A percentile compares a stretch with the other conserved stretches of the same genome.
phyloP scores from a whole-genome alignment of 2,329 filamentous ascomycete species.

The Aureobasidium sp. region DNA sequence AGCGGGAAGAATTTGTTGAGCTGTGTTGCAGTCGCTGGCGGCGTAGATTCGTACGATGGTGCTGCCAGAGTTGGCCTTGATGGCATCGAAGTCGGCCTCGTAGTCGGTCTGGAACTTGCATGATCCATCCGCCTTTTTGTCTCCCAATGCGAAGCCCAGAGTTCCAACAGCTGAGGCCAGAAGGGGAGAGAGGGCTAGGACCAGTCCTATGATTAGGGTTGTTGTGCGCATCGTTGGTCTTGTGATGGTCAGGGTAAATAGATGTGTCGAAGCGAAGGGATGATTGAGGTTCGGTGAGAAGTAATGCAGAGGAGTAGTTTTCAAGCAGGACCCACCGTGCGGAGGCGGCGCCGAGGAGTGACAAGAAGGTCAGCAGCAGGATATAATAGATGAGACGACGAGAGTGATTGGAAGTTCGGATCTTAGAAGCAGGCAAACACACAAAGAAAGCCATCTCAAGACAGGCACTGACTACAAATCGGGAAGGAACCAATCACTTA shows the following conservation, averaged over 20 bases:
- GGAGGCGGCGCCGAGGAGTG: background rate
- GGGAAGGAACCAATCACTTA: background rate
- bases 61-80: constrained; percentile 44
- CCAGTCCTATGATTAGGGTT: constrained; percentile 22
- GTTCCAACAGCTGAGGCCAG: constrained; percentile 36
- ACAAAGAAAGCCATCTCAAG: background rate
- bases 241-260: background rate
- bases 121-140: constrained; percentile 51
- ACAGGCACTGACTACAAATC: background rate
- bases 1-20: constrained; percentile 56
- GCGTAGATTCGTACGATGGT: constrained; percentile 61
- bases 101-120: constrained; percentile 61
- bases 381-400: background rate
- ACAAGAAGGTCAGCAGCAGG: constrained; percentile 1
- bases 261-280: background rate
- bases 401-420: background rate
- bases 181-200: constrained; percentile 22
- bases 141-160: constrained; percentile 60
- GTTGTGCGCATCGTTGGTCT: constrained; percentile 21
- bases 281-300: background rate
- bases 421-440: constrained; percentile 2
- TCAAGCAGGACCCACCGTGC: background rate
- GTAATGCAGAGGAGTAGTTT: background rate
- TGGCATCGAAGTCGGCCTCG: constrained; percentile 56
- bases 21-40: constrained; percentile 58